Conservation (phyloP, 306 rosid genomes). For the Quercus wislizeni region DNA sequence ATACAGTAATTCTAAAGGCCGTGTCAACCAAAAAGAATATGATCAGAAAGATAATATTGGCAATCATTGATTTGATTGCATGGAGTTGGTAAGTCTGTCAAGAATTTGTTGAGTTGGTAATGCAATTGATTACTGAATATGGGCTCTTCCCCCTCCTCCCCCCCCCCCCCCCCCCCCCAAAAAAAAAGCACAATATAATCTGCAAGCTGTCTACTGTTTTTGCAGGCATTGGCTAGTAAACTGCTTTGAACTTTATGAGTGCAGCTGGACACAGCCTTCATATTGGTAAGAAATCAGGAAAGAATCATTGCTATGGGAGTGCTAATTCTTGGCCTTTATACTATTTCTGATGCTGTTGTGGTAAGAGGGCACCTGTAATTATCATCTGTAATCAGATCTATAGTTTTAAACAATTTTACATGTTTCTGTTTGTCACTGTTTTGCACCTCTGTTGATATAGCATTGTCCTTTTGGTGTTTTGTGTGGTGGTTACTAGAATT, state of each 20-base stretch:
- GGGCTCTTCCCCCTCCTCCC: too few relatives aligned
- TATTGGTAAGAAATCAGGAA: not conserved
- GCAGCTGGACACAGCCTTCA: not conserved
- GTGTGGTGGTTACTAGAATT: too few relatives aligned
- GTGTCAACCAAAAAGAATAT: not conserved
- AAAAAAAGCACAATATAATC: not conserved
- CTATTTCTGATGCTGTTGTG: not conserved
- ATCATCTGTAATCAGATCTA: not conserved
- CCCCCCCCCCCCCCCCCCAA: too few relatives aligned
- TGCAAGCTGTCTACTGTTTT: not conserved
- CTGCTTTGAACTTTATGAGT: not conserved
- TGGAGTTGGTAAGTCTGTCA: not conserved
- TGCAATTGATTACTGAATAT: not conserved
- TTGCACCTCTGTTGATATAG: too few relatives aligned
- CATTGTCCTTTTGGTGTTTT: too few relatives aligned
- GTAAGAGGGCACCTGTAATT: conserved; percentile 8
- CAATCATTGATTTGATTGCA: not conserved
- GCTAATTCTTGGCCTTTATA: not conserved
- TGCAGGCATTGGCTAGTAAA: not conserved
- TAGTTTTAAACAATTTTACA: too few relatives aligned
- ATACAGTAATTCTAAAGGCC: not conserved
- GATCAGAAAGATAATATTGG: not conserved
- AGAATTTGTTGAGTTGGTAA: not conserved
- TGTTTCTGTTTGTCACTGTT: too few relatives aligned
- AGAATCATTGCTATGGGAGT: not conserved